Percentiles rank a stretch among this genome's conserved stretches.
phyloP scores from a whole-genome alignment of 108 stramenopile genomes.

The Nitzschia palea region DNA sequence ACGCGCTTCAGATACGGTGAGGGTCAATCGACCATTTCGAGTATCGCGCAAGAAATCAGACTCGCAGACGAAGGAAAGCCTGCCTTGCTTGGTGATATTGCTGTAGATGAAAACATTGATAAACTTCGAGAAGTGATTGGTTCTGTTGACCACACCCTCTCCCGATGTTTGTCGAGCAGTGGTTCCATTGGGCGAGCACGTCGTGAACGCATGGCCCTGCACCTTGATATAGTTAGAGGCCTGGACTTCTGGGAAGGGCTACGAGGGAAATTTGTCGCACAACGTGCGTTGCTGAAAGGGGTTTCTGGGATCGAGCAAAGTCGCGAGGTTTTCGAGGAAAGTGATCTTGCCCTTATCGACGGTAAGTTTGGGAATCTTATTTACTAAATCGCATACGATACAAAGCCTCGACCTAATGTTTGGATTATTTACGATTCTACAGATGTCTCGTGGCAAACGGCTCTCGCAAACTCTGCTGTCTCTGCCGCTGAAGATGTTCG shows the following conservation, averaged over 20 bases:
- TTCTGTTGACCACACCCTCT: constrained; percentile 65
- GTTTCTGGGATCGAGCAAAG: constrained; percentile 61
- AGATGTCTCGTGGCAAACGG: constrained; percentile 86
- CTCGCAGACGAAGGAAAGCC: constrained; percentile 21
- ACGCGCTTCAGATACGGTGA: constrained; percentile 40
- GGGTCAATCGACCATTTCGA: not conserved
- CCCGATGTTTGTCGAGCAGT: constrained; percentile 54
- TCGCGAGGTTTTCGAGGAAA: constrained; percentile 47
- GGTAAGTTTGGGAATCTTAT: too few species aligned
- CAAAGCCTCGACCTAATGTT: not conserved
- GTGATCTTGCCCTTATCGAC: constrained; percentile 57
- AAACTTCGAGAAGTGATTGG: constrained; percentile 77
- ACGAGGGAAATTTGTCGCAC: constrained; percentile 69
- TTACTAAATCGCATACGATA: too few species aligned
- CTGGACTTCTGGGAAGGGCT: constrained; percentile 83
- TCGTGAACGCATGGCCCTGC: constrained; percentile 43
- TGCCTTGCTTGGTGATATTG: constrained; percentile 66
- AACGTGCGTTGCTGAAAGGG: constrained; percentile 71
- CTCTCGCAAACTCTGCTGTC: constrained; percentile 74
- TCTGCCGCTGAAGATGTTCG: constrained; percentile 75
- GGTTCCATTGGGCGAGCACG: constrained; percentile 54
- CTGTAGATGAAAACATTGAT: constrained; percentile 83
- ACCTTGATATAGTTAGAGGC: constrained; percentile 62
- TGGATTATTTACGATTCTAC: not conserved
- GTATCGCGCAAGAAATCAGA: constrained; percentile 18